Conservation (phyloP, 2,329 filamentous ascomycete species). For the Pseudogymnoascus sp. region DNA sequence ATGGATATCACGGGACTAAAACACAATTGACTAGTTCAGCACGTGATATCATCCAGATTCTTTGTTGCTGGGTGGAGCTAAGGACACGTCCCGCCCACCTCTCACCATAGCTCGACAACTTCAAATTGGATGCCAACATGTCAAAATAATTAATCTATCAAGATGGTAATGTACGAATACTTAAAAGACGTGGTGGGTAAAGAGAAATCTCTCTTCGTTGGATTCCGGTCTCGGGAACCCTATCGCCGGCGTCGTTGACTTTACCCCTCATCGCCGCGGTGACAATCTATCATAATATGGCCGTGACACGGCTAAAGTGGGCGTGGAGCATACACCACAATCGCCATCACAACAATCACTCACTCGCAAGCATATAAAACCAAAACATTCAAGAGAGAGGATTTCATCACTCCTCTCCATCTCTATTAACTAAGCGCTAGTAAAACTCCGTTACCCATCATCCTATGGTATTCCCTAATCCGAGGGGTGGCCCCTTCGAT, state of each 20-base stretch:
- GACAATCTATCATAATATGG: neutral
- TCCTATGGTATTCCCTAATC: neutral
- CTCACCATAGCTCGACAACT: neutral
- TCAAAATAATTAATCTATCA: neutral
- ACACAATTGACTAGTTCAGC: neutral
- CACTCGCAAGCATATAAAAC: neutral
- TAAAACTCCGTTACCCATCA: slow-evolving; percentile 12
- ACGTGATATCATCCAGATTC: neutral
- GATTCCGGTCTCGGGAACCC: neutral
- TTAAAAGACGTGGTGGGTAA: neutral
- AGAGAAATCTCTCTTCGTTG: neutral
- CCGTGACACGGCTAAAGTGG: neutral
- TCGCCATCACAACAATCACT: neutral
- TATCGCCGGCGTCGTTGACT: neutral
- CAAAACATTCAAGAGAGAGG: neutral
- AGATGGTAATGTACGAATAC: neutral
- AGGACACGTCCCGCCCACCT: neutral
- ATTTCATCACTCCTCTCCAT: slow-evolving; percentile 10
- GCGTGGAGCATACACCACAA: neutral
- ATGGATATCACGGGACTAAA: too few species aligned
- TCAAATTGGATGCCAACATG: neutral
- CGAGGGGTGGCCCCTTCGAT: neutral
- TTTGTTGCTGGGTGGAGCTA: neutral
- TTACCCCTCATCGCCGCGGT: neutral
- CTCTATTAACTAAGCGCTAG: slow-evolving; percentile 22